Evolutionary conservation across 2,329 filamentous ascomycete species (phyloP).

Genomic region (Penicillium sp.): DNA sequence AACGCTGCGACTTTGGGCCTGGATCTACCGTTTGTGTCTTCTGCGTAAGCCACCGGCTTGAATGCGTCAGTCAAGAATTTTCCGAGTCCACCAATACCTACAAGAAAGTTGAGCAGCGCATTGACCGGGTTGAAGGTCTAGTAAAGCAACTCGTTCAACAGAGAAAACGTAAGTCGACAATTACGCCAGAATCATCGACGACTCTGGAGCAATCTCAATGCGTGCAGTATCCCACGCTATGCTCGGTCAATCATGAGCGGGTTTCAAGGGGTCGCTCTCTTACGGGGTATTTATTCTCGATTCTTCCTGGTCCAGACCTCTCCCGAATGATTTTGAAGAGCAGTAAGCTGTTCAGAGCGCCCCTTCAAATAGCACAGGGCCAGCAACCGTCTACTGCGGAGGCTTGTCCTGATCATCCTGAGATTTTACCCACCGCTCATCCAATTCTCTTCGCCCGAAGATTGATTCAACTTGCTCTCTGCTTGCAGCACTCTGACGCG

Average conservation of each 20-base stretch:
- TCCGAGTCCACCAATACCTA: neutral
- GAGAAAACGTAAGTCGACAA: neutral
- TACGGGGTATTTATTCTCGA: constrained; percentile 15
- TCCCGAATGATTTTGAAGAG: constrained; percentile 8
- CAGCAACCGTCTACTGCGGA: neutral
- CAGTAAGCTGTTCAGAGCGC: constrained; percentile 14
- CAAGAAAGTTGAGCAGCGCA: neutral
- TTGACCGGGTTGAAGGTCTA: constrained; percentile 11
- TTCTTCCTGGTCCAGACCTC: constrained; percentile 12
- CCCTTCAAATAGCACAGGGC: constrained; percentile 11
- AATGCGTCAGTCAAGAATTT: constrained; percentile 24
- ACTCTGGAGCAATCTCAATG: neutral
- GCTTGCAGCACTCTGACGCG: constrained; percentile 12
- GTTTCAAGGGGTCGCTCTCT: constrained; percentile 15
- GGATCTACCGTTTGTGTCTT: constrained; percentile 43
- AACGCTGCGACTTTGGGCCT: constrained; percentile 48
- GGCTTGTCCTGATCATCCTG: neutral
- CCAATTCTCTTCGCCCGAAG: constrained; percentile 14
- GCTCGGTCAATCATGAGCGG: constrained; percentile 11
- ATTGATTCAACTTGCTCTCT: constrained; percentile 19
- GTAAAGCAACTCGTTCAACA: constrained; percentile 6
- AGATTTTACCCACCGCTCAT: constrained; percentile 5
- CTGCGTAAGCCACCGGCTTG: constrained; percentile 46
- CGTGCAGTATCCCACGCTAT: constrained; percentile 3
- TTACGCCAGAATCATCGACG: neutral